Evolutionary conservation across 2,329 filamentous ascomycete genomes (phyloP).

Genomic region (Cytospora schulzeri): DNA sequence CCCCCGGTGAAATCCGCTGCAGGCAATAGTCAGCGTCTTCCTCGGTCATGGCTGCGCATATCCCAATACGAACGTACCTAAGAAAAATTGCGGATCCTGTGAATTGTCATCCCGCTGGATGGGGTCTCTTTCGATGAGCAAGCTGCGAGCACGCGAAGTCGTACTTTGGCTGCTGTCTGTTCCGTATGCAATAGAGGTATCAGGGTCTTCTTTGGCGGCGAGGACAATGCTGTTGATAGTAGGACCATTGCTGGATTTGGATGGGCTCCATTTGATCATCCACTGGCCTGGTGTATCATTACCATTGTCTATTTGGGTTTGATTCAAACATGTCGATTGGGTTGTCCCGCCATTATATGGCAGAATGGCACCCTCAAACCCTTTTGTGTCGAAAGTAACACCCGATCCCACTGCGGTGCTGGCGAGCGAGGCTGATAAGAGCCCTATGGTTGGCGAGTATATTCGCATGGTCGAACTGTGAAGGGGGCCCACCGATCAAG

Average conservation of each 20-base stretch:
- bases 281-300: neutral
- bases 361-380: neutral
- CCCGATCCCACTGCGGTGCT: neutral
- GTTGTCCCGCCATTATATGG: neutral
- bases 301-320: neutral
- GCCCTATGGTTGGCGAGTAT: neutral
- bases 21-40: neutral
- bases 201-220: neutral
- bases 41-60: neutral
- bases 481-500: neutral
- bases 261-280: neutral
- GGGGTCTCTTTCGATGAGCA: neutral
- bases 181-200: neutral
- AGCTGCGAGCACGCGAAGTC: neutral
- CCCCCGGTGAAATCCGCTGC: neutral
- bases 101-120: neutral
- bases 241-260: neutral
- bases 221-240: neutral
- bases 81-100: neutral
- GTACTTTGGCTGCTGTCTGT: neutral
- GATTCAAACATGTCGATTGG: neutral
- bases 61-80: neutral
- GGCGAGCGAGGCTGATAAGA: neutral
- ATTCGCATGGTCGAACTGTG: constrained; percentile 6
- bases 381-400: neutral